These are phyloP conservation scores for Hirschioporus abietinus DNA, from an alignment of 768 basidiomycete species.

Conservation along the genomic window DNA sequence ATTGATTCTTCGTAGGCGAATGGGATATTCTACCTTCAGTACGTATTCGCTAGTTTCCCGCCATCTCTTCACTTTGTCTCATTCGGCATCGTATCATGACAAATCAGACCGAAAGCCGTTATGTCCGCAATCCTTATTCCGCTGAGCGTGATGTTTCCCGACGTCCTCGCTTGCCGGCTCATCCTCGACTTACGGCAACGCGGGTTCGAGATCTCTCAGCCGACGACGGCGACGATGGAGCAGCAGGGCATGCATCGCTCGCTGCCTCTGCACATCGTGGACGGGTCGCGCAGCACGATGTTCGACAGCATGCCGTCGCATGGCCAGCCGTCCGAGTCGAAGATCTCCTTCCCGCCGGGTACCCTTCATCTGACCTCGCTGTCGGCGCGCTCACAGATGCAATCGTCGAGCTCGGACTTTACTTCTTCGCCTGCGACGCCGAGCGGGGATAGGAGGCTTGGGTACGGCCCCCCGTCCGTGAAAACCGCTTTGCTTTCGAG, in stretches of 20 bases:
- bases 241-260: background rate
- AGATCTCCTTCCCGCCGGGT: background rate
- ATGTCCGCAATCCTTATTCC: constrained; percentile 84
- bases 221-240: constrained; percentile 1
- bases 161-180: constrained; percentile 73
- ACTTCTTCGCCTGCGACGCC: background rate
- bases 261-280: background rate
- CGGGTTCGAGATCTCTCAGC: constrained; percentile 51
- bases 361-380: background rate
- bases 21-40: constrained; percentile 86
- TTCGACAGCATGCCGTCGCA: background rate
- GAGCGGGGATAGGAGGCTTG: background rate
- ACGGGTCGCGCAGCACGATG: background rate
- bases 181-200: constrained; percentile 81
- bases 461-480: background rate
- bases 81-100: too few relatives aligned
- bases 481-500: too few relatives aligned
- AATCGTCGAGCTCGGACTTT: background rate
- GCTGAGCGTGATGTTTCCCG: constrained; percentile 78
- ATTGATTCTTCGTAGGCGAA: constrained; percentile 44
- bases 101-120: constrained; percentile 74
- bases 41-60: constrained; percentile 17
- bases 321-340: background rate
- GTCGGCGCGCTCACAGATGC: background rate
- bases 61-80: too few relatives aligned